These are phyloP conservation scores for Austroboletus festivus DNA, from an alignment of 768 basidiomycete species.

Conservation along the genomic window DNA sequence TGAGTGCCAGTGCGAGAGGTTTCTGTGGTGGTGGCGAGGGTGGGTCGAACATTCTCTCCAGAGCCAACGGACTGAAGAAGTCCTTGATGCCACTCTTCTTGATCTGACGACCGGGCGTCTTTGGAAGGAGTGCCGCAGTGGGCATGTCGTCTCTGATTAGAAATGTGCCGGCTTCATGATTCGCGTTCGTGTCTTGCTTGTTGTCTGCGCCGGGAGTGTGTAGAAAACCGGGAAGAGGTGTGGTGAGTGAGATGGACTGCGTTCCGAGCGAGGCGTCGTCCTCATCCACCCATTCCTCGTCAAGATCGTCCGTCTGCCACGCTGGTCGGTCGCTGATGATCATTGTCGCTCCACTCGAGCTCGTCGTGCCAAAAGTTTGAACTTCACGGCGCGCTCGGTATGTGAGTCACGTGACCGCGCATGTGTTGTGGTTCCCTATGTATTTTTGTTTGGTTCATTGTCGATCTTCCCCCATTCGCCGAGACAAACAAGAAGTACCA, in stretches of 20 bases:
- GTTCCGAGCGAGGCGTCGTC: conserved; percentile 40
- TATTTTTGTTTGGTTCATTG: conserved; percentile 14
- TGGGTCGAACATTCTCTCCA: conserved; percentile 93
- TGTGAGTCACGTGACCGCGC: conserved; percentile 29
- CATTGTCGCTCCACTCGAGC: conserved; percentile 6
- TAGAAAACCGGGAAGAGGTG: conserved; percentile 47
- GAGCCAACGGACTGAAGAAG: conserved; percentile 82
- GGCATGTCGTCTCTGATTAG: conserved; percentile 69
- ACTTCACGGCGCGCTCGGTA: conserved; percentile 4
- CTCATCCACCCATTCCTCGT: conserved; percentile 86
- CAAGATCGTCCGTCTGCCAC: conserved; percentile 88
- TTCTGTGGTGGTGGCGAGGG: conserved; percentile 67
- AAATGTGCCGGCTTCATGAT: conserved; percentile 66
- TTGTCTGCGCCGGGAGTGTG: conserved; percentile 41
- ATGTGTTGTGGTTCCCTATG: conserved; percentile 13
- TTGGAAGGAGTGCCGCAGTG: conserved; percentile 52
- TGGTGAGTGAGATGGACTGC: conserved; percentile 58
- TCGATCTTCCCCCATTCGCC: conserved; percentile 12
- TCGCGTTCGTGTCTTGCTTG: conserved; percentile 29
- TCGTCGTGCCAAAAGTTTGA: conserved; percentile 4
- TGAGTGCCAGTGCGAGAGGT: conserved; percentile 19
- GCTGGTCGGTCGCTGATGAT: conserved; percentile 44
- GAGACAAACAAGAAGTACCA: too few relatives aligned
- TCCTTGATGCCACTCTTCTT: conserved; percentile 67
- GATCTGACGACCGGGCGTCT: conserved; percentile 55